Evolutionary conservation across 495 filamentous ascomycete species (phyloP), one percentile per base, ranked within the genome.

Genomic region (Talaromyces adpressus): DNA sequence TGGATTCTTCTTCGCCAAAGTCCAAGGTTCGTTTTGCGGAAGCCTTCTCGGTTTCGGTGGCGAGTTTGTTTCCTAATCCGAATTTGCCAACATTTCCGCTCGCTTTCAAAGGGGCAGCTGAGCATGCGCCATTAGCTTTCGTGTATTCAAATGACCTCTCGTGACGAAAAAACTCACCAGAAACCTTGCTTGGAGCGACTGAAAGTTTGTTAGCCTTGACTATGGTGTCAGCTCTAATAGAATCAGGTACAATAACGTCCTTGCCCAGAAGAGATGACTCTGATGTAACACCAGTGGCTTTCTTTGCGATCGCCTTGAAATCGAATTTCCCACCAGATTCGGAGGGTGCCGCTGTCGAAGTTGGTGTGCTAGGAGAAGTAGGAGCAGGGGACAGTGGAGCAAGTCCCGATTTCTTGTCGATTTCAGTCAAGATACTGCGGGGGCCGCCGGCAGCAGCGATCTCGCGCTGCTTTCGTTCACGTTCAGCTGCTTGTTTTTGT

Each of bases 1-100:
- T 88, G 45, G 85, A 85, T 65, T 95, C 91, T 69, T 97, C 93
- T 69, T 97, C 93, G 58, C 87, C 92, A 67, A 98, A 89, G 61
- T 91, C 89, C 27, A 96, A 75, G 64, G 87, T 88, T 30, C 85
- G 86, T 71, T 91, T 92, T 2, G 86, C 81, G 9, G 85, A 73
- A 0, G 82, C 69, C 65, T 89, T 91, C 16, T 92, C 91, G 12
- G 74, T 65, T 60, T 91, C 90, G 57, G 79, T 73, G 20, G 71
- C 68, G 52, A 77, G 77, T 67, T 87, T 89, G 54, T 83, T 86
- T 64, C 87, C 86, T 58, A 98, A 84, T 0, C 91, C 93, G 69
- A 97, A 97, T 12, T 88, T 87, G 68, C 90, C 90, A 34, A 94
- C 81, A 71, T 92, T 92, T 56, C 87, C 81, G 64, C 84, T 81